Evolutionary conservation across 2,329 filamentous ascomycete species (phyloP).

Genomic region (Ilyonectria sp.): DNA sequence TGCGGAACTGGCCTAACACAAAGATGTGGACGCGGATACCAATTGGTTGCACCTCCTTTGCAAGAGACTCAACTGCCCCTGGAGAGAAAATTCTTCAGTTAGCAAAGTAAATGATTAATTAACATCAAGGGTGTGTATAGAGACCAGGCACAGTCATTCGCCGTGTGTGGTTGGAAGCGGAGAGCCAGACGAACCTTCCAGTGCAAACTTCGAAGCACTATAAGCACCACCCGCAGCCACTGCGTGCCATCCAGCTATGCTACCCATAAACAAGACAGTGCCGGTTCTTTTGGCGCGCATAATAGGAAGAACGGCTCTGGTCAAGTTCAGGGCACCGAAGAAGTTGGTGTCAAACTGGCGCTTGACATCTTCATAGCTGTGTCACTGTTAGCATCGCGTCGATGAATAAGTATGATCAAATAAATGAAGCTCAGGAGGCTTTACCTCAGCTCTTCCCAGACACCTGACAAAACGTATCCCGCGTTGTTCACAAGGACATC

Average conservation of each 20-base stretch:
- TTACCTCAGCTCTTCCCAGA: conserved; percentile 28
- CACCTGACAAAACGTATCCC: conserved; percentile 23
- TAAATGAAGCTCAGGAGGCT: not conserved
- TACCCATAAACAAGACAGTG: conserved; percentile 13
- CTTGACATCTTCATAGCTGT: not conserved
- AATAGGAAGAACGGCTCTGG: not conserved
- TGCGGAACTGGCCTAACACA: conserved; percentile 12
- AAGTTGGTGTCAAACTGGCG: conserved; percentile 2
- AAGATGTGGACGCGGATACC: conserved; percentile 17
- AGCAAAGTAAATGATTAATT: not conserved
- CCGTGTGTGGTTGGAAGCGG: not conserved
- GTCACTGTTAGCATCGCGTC: not conserved
- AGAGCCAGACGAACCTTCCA: conserved; percentile 10
- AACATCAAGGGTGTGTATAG: not conserved
- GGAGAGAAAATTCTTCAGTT: not conserved
- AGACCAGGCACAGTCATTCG: not conserved
- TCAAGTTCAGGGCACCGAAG: conserved; percentile 9
- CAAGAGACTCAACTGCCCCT: conserved; percentile 6
- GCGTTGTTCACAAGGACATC: conserved; percentile 25
- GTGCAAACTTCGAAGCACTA: conserved; percentile 13
- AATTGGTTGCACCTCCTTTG: not conserved
- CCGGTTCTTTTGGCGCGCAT: conserved; percentile 8
- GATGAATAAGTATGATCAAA: no score
- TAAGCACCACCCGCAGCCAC: conserved; percentile 8
- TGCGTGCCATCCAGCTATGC: conserved; percentile 18